Evolutionary conservation across 495 filamentous ascomycete genomes (phyloP).

Genomic region (Neurospora terricola): DNA sequence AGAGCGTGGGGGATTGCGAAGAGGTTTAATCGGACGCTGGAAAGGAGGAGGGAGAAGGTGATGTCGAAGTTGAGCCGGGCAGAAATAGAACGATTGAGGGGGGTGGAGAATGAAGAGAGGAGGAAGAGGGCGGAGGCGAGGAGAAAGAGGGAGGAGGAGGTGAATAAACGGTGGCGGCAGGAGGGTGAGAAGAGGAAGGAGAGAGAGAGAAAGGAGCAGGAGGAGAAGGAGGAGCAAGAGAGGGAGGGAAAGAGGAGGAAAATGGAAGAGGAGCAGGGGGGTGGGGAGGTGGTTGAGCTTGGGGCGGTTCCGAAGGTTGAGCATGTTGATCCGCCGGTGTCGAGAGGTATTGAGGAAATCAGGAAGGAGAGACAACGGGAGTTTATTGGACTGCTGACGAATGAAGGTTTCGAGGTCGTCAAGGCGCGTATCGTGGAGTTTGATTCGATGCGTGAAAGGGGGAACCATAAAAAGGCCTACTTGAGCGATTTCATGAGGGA

Average conservation of each 20-base stretch:
- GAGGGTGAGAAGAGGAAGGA: neutral
- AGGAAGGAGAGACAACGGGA: too few species aligned
- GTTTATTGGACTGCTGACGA: neutral
- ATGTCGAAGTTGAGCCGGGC: neutral
- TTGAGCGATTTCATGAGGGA: neutral
- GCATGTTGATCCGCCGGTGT: neutral
- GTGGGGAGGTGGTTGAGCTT: neutral
- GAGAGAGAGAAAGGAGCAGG: neutral
- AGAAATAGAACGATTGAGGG: neutral
- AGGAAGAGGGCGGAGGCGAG: neutral
- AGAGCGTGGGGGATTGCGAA: neutral
- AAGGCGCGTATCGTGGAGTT: neutral
- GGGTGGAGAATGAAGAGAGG: neutral
- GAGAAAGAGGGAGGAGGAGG: neutral
- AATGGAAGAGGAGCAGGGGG: neutral
- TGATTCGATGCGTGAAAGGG: neutral
- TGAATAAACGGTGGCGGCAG: too few species aligned
- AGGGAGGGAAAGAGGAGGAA: neutral
- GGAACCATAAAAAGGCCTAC: neutral
- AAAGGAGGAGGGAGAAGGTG: neutral
- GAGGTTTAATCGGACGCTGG: neutral
- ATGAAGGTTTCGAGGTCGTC: neutral
- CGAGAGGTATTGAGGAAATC: neutral
- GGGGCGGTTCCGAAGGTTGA: neutral
- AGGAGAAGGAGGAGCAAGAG: neutral